phyloP scores from a whole-genome alignment of 352 stramenopile genomes.

The Globisporangium cederbergense region DNA sequence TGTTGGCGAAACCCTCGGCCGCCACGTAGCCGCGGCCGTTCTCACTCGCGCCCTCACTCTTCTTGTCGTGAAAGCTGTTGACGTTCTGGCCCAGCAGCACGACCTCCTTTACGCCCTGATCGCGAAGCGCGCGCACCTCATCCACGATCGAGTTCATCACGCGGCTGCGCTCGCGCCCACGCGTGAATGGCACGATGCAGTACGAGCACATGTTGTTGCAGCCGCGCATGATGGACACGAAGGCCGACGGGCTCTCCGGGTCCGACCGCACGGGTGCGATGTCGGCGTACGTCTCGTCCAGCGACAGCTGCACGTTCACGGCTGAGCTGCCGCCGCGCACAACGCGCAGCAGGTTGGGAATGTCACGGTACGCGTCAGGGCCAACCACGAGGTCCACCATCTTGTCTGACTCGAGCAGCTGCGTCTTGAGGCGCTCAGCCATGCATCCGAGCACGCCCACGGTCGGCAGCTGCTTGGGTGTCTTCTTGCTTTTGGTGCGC shows the following conservation, averaged over 20 bases:
- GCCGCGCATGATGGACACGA: conserved; percentile 98
- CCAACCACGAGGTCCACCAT: conserved; percentile 98
- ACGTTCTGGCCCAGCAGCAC: conserved; percentile 99
- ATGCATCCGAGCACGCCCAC: conserved; percentile 99
- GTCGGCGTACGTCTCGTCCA: conserved; percentile 98
- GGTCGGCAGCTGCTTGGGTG: conserved; percentile 51
- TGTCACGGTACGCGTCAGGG: conserved; percentile 98
- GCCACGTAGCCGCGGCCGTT: conserved; percentile 75
- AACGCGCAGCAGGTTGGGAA: conserved; percentile 92
- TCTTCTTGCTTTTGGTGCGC: conserved; percentile 48
- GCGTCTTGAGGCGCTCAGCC: conserved; percentile 97
- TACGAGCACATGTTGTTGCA: conserved; percentile 99
- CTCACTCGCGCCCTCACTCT: conserved; percentile 62
- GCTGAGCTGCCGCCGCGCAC: conserved; percentile 73
- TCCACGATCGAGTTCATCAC: conserved; percentile 93
- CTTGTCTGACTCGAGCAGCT: conserved; percentile 93
- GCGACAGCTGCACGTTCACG: conserved; percentile 95
- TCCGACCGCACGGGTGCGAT: conserved; percentile 93
- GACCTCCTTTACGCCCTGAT: conserved; percentile 96
- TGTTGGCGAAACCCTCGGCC: conserved; percentile 93
- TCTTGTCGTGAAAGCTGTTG: conserved; percentile 98
- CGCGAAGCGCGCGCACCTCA: conserved; percentile 88
- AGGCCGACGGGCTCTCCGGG: conserved; percentile 86
- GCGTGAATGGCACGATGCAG: conserved; percentile 99
- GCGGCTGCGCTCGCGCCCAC: conserved; percentile 93